Conservation (phyloP, 2,329 filamentous ascomycete genomes). For the Magnaporthiopsis poae region DNA sequence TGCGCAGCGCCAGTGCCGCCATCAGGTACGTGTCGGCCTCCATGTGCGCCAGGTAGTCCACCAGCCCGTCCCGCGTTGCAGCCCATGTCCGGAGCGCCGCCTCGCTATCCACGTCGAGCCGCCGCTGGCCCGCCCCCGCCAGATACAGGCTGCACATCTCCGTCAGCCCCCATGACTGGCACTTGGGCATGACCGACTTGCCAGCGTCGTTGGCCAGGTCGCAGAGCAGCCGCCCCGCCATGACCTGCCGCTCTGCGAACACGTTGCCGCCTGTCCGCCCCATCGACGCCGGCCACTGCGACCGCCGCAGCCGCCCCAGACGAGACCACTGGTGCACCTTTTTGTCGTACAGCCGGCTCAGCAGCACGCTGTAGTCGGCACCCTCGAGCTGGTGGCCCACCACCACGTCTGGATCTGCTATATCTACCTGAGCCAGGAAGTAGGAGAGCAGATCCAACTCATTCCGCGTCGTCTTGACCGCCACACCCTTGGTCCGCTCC, state of each 20-base stretch:
- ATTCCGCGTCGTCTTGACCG: slow-evolving; percentile 67
- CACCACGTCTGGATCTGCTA: slow-evolving; percentile 84
- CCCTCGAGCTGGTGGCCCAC: slow-evolving; percentile 94
- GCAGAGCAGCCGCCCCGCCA: slow-evolving; percentile 80
- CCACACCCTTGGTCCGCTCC: slow-evolving; percentile 50
- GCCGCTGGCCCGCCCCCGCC: slow-evolving; percentile 46
- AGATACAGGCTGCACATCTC: slow-evolving; percentile 96
- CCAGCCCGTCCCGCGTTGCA: slow-evolving; percentile 68
- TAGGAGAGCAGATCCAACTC: slow-evolving; percentile 78
- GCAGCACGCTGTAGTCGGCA: slow-evolving; percentile 83
- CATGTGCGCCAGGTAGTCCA: slow-evolving; percentile 89
- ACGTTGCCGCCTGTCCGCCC: slow-evolving; percentile 80
- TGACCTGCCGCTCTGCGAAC: slow-evolving; percentile 83
- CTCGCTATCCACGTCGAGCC: slow-evolving; percentile 83
- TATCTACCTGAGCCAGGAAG: slow-evolving; percentile 79
- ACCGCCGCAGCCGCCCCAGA: slow-evolving; percentile 74
- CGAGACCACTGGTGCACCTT: slow-evolving; percentile 93
- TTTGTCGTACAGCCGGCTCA: slow-evolving; percentile 77
- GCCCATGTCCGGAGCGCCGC: slow-evolving; percentile 79
- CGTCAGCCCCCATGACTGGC: slow-evolving; percentile 93
- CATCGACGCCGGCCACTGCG: slow-evolving; percentile 78
- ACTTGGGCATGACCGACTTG: slow-evolving; percentile 93
- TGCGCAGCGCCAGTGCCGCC: slow-evolving; percentile 74
- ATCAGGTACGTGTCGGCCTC: slow-evolving; percentile 95
- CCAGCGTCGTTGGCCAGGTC: slow-evolving; percentile 93